Base-by-base conservation (phyloP, 768 basidiomycete species). In the Tylopilus vinaceipallidus region DNA sequence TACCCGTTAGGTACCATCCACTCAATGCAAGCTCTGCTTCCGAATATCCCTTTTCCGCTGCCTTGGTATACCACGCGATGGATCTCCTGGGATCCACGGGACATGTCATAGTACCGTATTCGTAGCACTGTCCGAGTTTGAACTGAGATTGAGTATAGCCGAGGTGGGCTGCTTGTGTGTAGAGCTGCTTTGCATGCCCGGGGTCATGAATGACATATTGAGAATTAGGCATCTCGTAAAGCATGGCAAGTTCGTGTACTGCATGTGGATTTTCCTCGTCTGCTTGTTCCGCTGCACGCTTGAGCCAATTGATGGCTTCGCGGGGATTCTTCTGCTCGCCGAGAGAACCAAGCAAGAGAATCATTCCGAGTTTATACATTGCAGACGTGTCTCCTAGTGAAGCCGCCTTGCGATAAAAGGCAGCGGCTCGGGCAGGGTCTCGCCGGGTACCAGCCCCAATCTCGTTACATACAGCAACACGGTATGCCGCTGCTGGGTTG, bases 311-410 rank as follows among this genome's bases (percentile, higher is more conserved):
- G 56, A 95, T 82, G 6, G 94, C 95, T 65, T 99, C 97, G 27
- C 94, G 82, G 2, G 84, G 84, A 64, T 97, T 97, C 55, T 80
- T 84, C 48, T 78, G 81, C 66, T 95, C 91, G 22, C 84, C 87
- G 5, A 98, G 77, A 14, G 83, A 71, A 11, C 95, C 95, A 30
- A 90, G 81, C 19, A 98, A 76, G 26, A 97, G 78, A 55, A 98
- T 89, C 87, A 97, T 95, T n/a, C 94, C 94, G n/a, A 99, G 83
- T 69, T 98, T 98, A 75, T 97, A 98, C 97, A 98, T 99, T 3
- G 94, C 97, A 23, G 95, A 85, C 0, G 95, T 98, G 67, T 98
- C 97, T 17, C 95, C 95, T 30, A 98, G 74, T 2, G 93, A 93
- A 9, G 94, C 94, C 4, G 97, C 91, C 68, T 98, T 98, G 52